Percentiles rank a stretch among this genome's conserved stretches.
Conservation (phyloP, 305 asterid species). For the Solanum hybrid region DNA sequence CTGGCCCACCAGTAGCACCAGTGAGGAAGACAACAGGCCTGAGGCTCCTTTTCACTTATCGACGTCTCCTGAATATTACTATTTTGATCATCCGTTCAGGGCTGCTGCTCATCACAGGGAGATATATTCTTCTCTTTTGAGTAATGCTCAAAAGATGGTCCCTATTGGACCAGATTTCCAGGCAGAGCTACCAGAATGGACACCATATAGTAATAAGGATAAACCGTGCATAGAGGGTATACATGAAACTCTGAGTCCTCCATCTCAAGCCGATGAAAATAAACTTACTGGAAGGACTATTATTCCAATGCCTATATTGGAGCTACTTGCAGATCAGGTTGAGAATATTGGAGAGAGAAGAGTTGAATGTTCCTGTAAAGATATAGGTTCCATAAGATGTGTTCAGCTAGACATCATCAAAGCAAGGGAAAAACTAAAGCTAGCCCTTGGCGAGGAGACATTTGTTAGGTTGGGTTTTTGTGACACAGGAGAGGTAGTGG, state of each 20-base stretch:
- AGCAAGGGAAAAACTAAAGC: constrained; percentile 49
- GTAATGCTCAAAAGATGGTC: constrained; percentile 42
- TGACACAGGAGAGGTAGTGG: constrained; percentile 64
- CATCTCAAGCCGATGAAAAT: constrained; percentile 15
- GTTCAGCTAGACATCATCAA: constrained; percentile 51
- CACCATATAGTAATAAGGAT: constrained; percentile 3
- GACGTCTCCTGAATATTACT: constrained; percentile 21
- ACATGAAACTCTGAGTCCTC: not conserved
- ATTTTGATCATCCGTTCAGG: constrained; percentile 15
- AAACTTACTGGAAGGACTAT: constrained; percentile 38
- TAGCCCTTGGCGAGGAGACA: constrained; percentile 30
- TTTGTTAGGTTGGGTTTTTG: constrained; percentile 50
- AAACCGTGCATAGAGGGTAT: not conserved
- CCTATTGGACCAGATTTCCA: constrained; percentile 56
- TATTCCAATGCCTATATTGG: constrained; percentile 38
- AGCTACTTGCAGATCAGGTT: constrained; percentile 17
- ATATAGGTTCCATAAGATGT: constrained; percentile 64
- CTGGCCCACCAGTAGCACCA: constrained; percentile 22
- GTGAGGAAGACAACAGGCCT: constrained; percentile 23
- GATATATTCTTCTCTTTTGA: constrained; percentile 25
- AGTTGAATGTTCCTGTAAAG: constrained; percentile 48
- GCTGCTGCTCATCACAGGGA: constrained; percentile 17
- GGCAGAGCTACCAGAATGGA: constrained; percentile 49
- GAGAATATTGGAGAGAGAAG: constrained; percentile 39
- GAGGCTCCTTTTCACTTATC: constrained; percentile 18